Percentiles rank a stretch among this genome's conserved stretches.
phyloP scores from a whole-genome alignment of 306 rosid genomes.

The Prunus davidiana region DNA sequence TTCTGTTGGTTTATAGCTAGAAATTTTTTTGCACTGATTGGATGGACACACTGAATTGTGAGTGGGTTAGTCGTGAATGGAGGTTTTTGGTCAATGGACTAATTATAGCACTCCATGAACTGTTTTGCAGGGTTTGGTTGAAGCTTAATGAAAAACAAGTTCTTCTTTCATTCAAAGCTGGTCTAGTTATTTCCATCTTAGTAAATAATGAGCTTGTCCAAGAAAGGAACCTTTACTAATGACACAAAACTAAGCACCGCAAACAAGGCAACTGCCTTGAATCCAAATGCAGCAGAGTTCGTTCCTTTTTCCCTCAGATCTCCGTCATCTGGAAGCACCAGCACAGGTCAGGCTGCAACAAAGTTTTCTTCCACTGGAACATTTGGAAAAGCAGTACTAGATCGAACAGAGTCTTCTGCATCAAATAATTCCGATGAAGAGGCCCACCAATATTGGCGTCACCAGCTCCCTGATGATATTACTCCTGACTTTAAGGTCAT shows the following conservation, averaged over 20 bases:
- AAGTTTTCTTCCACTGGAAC: conserved; percentile 49
- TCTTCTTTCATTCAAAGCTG: not conserved
- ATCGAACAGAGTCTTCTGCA: conserved; percentile 73
- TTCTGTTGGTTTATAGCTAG: not conserved
- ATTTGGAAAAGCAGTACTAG: conserved; percentile 79
- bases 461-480: conserved; percentile 95
- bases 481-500: conserved; percentile 90
- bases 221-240: conserved; percentile 47
- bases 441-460: conserved; percentile 91
- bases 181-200: conserved; percentile 20
- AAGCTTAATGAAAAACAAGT: conserved; percentile 36
- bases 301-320: conserved; percentile 80
- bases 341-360: conserved; percentile 45
- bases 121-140: conserved; percentile 85
- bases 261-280: conserved; percentile 59
- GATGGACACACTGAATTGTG: not conserved
- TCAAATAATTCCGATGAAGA: conserved; percentile 91
- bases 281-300: conserved; percentile 98
- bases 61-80: not conserved
- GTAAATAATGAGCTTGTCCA: conserved; percentile 81
- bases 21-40: conserved; percentile 1
- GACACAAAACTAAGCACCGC: conserved; percentile 48
- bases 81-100: conserved; percentile 3
- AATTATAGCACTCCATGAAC: conserved; percentile 9
- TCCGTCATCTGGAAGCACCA: conserved; percentile 58